Conservation (phyloP, 768 basidiomycete genomes). For the Amanita phalloides region DNA sequence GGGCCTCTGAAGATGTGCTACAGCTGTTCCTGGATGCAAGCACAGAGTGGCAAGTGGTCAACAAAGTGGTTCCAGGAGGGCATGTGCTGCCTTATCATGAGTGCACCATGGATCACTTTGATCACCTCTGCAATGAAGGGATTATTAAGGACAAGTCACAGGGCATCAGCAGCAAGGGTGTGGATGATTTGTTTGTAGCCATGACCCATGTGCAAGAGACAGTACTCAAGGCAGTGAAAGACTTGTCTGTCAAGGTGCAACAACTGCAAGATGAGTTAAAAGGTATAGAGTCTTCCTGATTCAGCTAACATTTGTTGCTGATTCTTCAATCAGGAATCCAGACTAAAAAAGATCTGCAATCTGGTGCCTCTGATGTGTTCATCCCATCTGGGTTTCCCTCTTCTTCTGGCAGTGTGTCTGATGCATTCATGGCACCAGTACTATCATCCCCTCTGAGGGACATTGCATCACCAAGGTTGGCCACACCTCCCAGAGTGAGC, state of each 20-base stretch:
- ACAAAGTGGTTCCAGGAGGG: constrained; percentile 15
- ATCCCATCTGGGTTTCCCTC: no score
- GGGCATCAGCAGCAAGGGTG: not conserved
- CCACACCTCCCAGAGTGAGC: not conserved
- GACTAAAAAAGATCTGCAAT: no score
- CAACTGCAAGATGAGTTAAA: not conserved
- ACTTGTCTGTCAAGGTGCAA: not conserved
- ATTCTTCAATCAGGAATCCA: no score
- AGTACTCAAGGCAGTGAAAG: not conserved
- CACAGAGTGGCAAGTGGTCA: constrained; percentile 13
- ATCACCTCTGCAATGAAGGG: not conserved
- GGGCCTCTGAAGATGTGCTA: constrained; percentile 15
- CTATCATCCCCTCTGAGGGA: no score
- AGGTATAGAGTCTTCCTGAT: not conserved
- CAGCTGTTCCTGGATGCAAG: constrained; percentile 15
- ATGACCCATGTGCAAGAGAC: not conserved
- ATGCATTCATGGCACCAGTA: no score
- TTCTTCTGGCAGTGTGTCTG: no score
- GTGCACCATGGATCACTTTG: constrained; percentile 1
- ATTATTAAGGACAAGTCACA: not conserved
- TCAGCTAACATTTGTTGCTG: not conserved
- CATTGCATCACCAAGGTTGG: not conserved
- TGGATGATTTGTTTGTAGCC: not conserved
- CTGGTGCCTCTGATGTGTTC: no score
- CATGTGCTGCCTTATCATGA: constrained; percentile 8